These are phyloP conservation scores for Phyllostachys edulis DNA, from an alignment of 176 grass and related monocot species.

Conservation along the genomic window DNA sequence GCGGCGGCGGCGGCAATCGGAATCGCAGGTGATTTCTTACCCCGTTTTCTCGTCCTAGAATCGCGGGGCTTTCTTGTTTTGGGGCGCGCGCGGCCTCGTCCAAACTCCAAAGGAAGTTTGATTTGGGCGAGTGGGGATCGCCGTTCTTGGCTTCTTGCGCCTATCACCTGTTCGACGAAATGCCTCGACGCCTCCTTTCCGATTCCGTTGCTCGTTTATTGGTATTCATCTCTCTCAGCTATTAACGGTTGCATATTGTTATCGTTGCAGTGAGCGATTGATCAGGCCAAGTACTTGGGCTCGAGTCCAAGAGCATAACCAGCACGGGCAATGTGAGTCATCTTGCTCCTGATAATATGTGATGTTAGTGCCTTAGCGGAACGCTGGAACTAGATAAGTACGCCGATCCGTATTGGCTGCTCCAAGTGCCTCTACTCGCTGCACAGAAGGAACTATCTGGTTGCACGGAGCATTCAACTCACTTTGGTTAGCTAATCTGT, in stretches of 20 bases:
- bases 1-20: neutral
- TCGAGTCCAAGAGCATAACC: neutral
- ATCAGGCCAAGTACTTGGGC: neutral
- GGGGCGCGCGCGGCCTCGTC: neutral
- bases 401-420: neutral
- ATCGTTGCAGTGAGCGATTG: neutral
- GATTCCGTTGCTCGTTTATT: neutral
- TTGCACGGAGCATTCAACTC: neutral
- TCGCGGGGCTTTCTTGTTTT: neutral
- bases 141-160: neutral
- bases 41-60: neutral
- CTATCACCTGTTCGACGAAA: constrained; percentile 12
- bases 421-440: neutral
- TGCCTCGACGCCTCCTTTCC: neutral
- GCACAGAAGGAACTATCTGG: neutral
- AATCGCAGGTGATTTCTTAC: constrained; percentile 1
- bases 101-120: neutral
- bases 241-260: neutral
- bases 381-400: neutral
- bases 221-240: neutral
- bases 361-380: neutral
- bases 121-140: neutral
- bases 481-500: neutral
- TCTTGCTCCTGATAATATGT: neutral
- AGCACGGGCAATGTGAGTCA: constrained; percentile 27